Percentiles rank a stretch among this genome's conserved stretches.
Conservation (phyloP, 345 rosid genomes). For the Viola odorata region DNA sequence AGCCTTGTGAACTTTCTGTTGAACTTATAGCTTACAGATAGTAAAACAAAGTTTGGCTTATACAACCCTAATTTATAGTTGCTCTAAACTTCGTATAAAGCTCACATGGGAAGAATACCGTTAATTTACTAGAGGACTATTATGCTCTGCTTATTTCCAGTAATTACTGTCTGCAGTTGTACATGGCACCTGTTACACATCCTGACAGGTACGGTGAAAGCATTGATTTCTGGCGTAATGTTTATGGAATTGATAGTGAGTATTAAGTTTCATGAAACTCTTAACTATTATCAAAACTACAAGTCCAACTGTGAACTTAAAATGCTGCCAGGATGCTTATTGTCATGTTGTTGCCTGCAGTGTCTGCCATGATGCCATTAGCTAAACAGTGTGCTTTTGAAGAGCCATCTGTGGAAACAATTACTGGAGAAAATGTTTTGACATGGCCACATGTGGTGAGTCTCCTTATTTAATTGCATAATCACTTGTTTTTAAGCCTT, state of each 20-base stretch:
- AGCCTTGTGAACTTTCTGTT: background rate
- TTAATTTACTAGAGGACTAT: background rate
- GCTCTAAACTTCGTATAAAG: background rate
- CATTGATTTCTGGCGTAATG: constrained; percentile 95
- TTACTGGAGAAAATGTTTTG: constrained; percentile 78
- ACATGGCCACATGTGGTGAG: constrained; percentile 95
- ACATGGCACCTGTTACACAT: constrained; percentile 94
- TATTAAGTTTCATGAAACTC: constrained; percentile 16
- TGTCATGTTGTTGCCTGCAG: constrained; percentile 37
- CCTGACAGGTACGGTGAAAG: constrained; percentile 88
- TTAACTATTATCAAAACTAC: background rate
- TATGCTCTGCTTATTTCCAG: constrained; percentile 16
- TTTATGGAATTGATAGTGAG: constrained; percentile 98
- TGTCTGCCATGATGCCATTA: constrained; percentile 93
- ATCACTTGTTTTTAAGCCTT: background rate
- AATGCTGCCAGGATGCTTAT: constrained; percentile 1
- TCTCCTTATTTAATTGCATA: constrained; percentile 13
- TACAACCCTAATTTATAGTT: background rate
- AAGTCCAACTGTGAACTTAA: constrained; percentile 8
- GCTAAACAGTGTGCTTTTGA: constrained; percentile 97
- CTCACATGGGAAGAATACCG: background rate
- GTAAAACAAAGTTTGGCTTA: background rate
- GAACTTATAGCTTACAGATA: background rate
- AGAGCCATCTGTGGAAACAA: constrained; percentile 91
- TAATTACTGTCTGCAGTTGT: constrained; percentile 49